These are phyloP conservation scores for Populus hybrid DNA, from an alignment of 441 rosid genomes.

Conservation along the genomic window DNA sequence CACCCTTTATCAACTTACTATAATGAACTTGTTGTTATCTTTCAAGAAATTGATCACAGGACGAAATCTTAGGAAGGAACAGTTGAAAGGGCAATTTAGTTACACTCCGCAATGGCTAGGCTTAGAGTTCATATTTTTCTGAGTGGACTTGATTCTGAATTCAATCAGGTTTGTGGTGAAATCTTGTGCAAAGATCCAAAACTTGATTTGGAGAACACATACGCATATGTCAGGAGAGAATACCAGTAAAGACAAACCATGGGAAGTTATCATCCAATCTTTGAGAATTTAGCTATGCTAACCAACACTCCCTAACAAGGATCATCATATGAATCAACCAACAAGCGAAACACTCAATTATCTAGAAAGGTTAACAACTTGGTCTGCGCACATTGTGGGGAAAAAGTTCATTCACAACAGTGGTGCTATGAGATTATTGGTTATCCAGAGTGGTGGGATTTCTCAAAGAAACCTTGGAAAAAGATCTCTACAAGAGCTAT, in stretches of 20 bases:
- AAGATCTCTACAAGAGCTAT: not conserved
- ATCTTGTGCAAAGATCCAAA: slow-evolving; percentile 4
- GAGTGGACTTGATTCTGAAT: not conserved
- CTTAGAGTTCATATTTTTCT: slow-evolving; percentile 18
- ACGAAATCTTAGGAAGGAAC: not conserved
- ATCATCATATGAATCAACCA: not conserved
- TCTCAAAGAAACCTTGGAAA: not conserved
- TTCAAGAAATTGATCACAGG: slow-evolving; percentile 3
- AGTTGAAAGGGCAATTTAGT: not conserved
- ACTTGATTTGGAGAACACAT: not conserved
- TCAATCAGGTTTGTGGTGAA: slow-evolving; percentile 2
- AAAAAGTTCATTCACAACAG: not conserved
- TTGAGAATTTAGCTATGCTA: not conserved
- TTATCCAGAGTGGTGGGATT: too few species aligned
- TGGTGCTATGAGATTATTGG: too few species aligned
- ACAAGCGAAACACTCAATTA: not conserved
- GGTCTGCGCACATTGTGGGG: not conserved
- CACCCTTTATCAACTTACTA: not conserved
- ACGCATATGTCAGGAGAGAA: not conserved
- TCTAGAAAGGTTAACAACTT: not conserved
- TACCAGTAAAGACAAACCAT: slow-evolving; percentile 5
- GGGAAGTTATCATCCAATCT: not conserved
- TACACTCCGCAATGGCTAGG: not conserved
- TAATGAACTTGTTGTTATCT: not conserved
- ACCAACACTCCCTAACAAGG: not conserved